A percentile compares a stretch with the other conserved stretches of the same genome.
Evolutionary conservation across 75 land plant genomes (phyloP).

Genomic region (Cupressus sempervirens): DNA sequence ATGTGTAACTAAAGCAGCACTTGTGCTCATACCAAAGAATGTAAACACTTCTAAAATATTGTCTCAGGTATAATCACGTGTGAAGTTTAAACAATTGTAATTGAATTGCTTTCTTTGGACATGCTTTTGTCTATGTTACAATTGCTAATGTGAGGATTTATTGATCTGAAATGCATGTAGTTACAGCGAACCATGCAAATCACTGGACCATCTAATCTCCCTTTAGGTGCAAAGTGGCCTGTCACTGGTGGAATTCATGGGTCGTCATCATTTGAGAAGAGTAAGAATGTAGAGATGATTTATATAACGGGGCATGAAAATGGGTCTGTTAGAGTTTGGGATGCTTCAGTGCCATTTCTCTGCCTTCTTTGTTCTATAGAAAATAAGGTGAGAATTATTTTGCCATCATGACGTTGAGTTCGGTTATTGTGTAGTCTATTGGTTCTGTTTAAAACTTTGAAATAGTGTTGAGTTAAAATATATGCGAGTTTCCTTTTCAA

Average conservation of each 20-base stretch:
- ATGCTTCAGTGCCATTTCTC: conserved; percentile 65
- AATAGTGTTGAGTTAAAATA: background rate
- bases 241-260: conserved; percentile 72
- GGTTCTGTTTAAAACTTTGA: background rate
- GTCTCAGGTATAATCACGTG: conserved; percentile 40
- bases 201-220: conserved; percentile 18
- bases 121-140: background rate
- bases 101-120: background rate
- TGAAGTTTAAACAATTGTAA: background rate
- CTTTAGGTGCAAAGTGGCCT: conserved; percentile 73
- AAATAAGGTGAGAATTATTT: conserved; percentile 35
- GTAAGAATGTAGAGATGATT: conserved; percentile 25
- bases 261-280: conserved; percentile 21
- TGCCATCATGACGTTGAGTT: background rate
- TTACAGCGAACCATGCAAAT: conserved; percentile 26
- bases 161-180: conserved; percentile 18
- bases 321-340: conserved; percentile 86
- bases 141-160: background rate
- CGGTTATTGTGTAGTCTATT: background rate
- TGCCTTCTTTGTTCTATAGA: conserved; percentile 39
- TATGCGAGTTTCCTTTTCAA: background rate
- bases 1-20: conserved; percentile 46
- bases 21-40: conserved; percentile 28
- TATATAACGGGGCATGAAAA: conserved; percentile 75
- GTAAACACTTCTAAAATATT: conserved; percentile 24